Conservation (phyloP, 2,329 filamentous ascomycete species). For the Pseudogymnoascus sp. region DNA sequence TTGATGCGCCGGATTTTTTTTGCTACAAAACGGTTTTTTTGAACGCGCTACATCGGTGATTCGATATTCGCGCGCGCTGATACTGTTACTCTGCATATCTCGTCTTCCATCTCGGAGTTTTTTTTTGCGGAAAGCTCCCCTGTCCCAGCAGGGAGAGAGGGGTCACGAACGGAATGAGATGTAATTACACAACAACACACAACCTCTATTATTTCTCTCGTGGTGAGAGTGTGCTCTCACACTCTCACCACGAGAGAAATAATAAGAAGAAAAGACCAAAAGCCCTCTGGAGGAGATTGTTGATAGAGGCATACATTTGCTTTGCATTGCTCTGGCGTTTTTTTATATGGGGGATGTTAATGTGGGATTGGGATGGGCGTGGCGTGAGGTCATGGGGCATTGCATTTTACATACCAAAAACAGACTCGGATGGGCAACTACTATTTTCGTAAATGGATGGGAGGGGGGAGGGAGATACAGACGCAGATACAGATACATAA, state of each 20-base stretch:
- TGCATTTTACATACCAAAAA: constrained; percentile 7
- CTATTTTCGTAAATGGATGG: not conserved
- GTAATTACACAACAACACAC: not conserved
- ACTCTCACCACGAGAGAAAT: not conserved
- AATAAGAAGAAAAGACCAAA: not conserved
- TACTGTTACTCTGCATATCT: not conserved
- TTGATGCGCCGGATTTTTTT: not conserved
- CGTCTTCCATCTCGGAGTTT: not conserved
- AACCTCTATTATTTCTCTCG: too few species aligned
- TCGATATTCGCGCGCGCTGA: constrained; percentile 2
- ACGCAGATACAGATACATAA: not conserved
- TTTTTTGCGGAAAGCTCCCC: not conserved
- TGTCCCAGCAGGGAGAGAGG: not conserved
- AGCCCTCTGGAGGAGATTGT: not conserved
- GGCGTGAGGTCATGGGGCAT: not conserved
- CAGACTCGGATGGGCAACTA: not conserved
- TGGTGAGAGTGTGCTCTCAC: too few species aligned
- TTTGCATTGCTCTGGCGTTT: not conserved
- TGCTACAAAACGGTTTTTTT: not conserved
- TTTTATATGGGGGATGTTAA: not conserved
- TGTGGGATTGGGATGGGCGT: not conserved
- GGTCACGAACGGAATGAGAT: not conserved
- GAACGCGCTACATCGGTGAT: constrained; percentile 3
- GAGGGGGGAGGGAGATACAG: not conserved
- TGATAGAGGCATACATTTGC: not conserved